A percentile compares a stretch with the other conserved stretches of the same genome.
Evolutionary conservation across 345 rosid species (phyloP).

Genomic region (Euclidium syriacum): DNA sequence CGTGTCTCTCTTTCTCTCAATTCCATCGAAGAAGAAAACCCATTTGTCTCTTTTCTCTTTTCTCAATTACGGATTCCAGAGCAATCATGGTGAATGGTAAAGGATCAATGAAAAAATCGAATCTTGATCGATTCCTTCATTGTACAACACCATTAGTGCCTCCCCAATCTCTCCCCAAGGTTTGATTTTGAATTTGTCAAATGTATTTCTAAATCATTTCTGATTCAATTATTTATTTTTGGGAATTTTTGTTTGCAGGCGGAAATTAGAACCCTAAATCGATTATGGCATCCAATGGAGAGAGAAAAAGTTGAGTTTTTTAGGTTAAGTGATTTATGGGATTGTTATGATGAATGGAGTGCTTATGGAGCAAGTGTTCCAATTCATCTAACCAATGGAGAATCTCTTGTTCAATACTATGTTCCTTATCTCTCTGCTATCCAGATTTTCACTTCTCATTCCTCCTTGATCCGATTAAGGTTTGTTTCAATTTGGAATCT

Average conservation of each 20-base stretch:
- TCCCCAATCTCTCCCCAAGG: conserved; percentile 86
- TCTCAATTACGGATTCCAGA: conserved; percentile 9
- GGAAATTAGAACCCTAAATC: conserved; percentile 74
- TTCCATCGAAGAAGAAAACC: conserved; percentile 10
- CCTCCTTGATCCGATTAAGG: conserved; percentile 65
- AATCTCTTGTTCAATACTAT: conserved; percentile 77
- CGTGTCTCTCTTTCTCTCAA: conserved; percentile 37
- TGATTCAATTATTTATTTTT: too few relatives aligned
- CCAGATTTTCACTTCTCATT: conserved; percentile 79
- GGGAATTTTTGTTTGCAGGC: too few relatives aligned
- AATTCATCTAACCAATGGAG: conserved; percentile 43
- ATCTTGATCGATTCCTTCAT: conserved; percentile 77
- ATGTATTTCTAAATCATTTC: too few relatives aligned
- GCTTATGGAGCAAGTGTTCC: conserved; percentile 99
- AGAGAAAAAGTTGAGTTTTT: conserved; percentile 88
- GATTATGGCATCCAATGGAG: conserved; percentile 89
- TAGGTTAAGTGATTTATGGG: conserved; percentile 84
- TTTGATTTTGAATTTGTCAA: conserved; percentile 20
- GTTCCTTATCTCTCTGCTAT: conserved; percentile 96
- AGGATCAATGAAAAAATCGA: conserved; percentile 56
- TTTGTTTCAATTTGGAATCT: conserved; percentile 12
- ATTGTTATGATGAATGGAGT: conserved; percentile 94
- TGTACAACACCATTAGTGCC: conserved; percentile 68
- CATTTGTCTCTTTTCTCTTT: neutral
- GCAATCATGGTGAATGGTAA: conserved; percentile 58